A percentile compares a stretch with the other conserved stretches of the same genome.
Evolutionary conservation across 768 basidiomycete genomes (phyloP).

Genomic region (Asterophora lycoperdoides): DNA sequence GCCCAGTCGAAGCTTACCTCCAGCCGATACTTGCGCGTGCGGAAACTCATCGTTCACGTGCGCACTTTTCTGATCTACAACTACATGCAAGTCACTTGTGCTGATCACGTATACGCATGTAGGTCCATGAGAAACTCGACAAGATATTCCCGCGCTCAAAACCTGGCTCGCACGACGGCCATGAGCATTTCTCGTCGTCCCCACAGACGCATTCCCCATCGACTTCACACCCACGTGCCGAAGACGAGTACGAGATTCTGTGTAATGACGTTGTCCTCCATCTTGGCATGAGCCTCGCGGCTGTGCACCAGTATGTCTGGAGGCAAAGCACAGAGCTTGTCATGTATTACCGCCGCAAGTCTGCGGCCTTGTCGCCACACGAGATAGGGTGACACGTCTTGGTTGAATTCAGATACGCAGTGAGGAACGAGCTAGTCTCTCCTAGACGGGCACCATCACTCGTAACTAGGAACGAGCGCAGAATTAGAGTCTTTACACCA

Average conservation of each 20-base stretch:
- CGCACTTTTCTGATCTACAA: conserved; percentile 22
- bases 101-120: neutral
- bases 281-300: conserved; percentile 84
- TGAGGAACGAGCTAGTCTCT: no score
- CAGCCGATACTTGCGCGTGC: conserved; percentile 76
- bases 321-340: conserved; percentile 66
- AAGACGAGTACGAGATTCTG: conserved; percentile 80
- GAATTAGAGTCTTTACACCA: no score
- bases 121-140: conserved; percentile 85
- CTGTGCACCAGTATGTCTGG: conserved; percentile 89
- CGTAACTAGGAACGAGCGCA: no score
- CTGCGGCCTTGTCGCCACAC: neutral
- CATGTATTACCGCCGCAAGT: conserved; percentile 70
- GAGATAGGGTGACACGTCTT: neutral
- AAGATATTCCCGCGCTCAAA: conserved; percentile 28
- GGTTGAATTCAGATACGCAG: no score
- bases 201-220: conserved; percentile 4
- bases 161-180: conserved; percentile 9
- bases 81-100: no score
- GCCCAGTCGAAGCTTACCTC: conserved; percentile 86
- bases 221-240: conserved; percentile 34
- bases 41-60: conserved; percentile 82
- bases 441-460: no score
- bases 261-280: conserved; percentile 85
- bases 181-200: no score